Evolutionary conservation across 805 yeast genomes (phyloP).

Genomic region (Pichia sporocuriosa): DNA sequence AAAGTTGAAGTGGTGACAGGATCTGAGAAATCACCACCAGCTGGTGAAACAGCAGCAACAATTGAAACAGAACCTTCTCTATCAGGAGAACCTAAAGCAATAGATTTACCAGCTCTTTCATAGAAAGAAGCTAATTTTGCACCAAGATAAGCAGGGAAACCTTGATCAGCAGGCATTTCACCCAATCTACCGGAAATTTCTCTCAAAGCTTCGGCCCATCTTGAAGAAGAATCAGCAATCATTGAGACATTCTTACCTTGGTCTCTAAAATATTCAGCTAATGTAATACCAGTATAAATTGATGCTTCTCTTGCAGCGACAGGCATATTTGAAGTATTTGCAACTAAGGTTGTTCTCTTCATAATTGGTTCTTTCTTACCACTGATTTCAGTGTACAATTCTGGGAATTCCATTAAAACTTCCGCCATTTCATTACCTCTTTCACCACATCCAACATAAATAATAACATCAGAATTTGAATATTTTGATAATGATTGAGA

Average conservation of each 20-base stretch:
- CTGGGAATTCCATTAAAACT: slow-evolving; percentile 99
- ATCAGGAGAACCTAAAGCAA: slow-evolving; percentile 92
- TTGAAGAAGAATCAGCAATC: slow-evolving; percentile 99
- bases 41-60: slow-evolving; percentile 99
- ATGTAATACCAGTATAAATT: slow-evolving; percentile 96
- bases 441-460: slow-evolving; percentile 94
- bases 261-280: slow-evolving; percentile 99
- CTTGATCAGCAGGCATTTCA: slow-evolving; percentile 99
- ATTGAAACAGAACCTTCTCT: slow-evolving; percentile 98
- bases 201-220: slow-evolving; percentile 99
- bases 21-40: slow-evolving; percentile 99
- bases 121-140: slow-evolving; percentile 98
- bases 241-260: slow-evolving; percentile 98
- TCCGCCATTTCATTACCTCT: slow-evolving; percentile 99
- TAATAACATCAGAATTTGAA: slow-evolving; percentile 94
- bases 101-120: slow-evolving; percentile 98
- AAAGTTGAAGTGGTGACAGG: slow-evolving; percentile 98
- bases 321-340: slow-evolving; percentile 99
- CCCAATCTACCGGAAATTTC: slow-evolving; percentile 99
- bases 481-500: slow-evolving; percentile 75
- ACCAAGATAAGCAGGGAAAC: slow-evolving; percentile 99
- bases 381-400: slow-evolving; percentile 72
- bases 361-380: slow-evolving; percentile 97
- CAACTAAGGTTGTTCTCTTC: slow-evolving; percentile 98
- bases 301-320: slow-evolving; percentile 99